Percentiles rank a stretch among this genome's conserved stretches.
Conservation (phyloP, 208 protist species). For the Wallacemonas sp. region DNA sequence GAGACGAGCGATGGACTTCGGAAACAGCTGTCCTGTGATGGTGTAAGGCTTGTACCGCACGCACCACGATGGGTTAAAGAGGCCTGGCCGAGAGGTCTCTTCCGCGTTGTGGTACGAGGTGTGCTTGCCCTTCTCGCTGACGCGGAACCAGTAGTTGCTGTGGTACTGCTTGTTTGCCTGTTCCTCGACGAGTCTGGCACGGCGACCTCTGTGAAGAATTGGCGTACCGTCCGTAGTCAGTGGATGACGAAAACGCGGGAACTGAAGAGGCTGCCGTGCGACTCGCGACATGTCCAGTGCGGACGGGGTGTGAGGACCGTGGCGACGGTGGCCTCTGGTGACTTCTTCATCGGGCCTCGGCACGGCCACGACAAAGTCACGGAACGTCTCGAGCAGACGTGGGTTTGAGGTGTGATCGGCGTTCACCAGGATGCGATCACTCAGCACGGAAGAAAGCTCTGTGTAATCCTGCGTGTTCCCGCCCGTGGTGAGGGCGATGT, state of each 20-base stretch:
- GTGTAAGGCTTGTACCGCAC: conserved; percentile 60
- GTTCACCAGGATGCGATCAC: conserved; percentile 66
- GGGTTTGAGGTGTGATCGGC: conserved; percentile 66
- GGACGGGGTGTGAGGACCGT: too few relatives aligned
- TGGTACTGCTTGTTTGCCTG: conserved; percentile 14
- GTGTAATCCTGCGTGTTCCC: conserved; percentile 13
- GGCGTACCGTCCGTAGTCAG: conserved; percentile 31
- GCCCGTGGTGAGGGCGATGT: conserved; percentile 36
- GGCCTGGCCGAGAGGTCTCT: conserved; percentile 34
- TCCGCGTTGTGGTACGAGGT: conserved; percentile 32
- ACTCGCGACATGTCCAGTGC: too few relatives aligned
- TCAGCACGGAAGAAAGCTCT: conserved; percentile 14
- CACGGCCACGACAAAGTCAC: conserved; percentile 27
- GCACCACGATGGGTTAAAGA: conserved; percentile 71
- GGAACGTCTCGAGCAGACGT: conserved; percentile 56
- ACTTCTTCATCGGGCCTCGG: background rate
- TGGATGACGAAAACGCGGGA: conserved; percentile 26
- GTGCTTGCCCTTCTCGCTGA: background rate
- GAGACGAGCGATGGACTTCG: conserved; percentile 15
- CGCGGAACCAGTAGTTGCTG: conserved; percentile 60
- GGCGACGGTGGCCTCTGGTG: background rate
- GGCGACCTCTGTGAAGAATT: conserved; percentile 14
- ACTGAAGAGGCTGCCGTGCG: conserved; percentile 9
- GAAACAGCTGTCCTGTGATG: conserved; percentile 45
- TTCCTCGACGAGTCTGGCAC: conserved; percentile 9